Conservation (phyloP, 2,329 filamentous ascomycete species). For the Sphaerulina vaccinii region DNA sequence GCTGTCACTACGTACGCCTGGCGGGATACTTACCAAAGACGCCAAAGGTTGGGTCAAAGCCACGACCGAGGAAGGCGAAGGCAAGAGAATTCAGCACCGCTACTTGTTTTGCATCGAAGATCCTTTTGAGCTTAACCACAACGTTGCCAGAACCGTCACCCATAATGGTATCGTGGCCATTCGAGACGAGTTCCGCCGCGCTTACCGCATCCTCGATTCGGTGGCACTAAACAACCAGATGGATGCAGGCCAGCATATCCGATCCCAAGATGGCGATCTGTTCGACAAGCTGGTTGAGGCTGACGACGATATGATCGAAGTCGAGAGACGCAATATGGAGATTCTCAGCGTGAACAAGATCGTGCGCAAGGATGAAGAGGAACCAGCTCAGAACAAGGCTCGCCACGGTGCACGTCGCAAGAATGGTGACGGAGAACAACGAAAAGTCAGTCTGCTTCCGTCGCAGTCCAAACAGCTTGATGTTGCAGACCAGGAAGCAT, state of each 20-base stretch:
- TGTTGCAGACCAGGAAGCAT: slow-evolving; percentile 28
- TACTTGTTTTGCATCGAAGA: slow-evolving; percentile 90
- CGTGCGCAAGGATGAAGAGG: slow-evolving; percentile 2
- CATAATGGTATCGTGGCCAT: slow-evolving; percentile 79
- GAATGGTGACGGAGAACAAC: slow-evolving; percentile 3
- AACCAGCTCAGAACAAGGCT: slow-evolving; percentile 5
- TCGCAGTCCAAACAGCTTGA: slow-evolving; percentile 16
- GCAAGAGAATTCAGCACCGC: slow-evolving; percentile 67
- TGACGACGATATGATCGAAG: slow-evolving; percentile 7
- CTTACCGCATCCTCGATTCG: slow-evolving; percentile 67
- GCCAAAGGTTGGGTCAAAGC: slow-evolving; percentile 86
- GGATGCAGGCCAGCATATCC: slow-evolving; percentile 31
- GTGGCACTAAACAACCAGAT: slow-evolving; percentile 44
- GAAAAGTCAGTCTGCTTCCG: slow-evolving; percentile 2
- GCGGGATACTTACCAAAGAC: slow-evolving; percentile 70
- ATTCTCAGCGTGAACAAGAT: slow-evolving; percentile 9
- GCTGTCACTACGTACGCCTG: slow-evolving; percentile 68
- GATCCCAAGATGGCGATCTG: slow-evolving; percentile 16
- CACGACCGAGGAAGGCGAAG: slow-evolving; percentile 61
- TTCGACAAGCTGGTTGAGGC: slow-evolving; percentile 21
- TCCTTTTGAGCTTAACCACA: slow-evolving; percentile 84
- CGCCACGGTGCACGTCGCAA: slow-evolving; percentile 2
- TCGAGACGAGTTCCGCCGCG: slow-evolving; percentile 78
- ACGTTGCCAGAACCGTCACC: slow-evolving; percentile 82
- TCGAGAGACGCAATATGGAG: slow-evolving; percentile 13